These are phyloP conservation scores for Uronychia setigera DNA, from an alignment of 73 alveolate genomes.

Conservation along the genomic window DNA sequence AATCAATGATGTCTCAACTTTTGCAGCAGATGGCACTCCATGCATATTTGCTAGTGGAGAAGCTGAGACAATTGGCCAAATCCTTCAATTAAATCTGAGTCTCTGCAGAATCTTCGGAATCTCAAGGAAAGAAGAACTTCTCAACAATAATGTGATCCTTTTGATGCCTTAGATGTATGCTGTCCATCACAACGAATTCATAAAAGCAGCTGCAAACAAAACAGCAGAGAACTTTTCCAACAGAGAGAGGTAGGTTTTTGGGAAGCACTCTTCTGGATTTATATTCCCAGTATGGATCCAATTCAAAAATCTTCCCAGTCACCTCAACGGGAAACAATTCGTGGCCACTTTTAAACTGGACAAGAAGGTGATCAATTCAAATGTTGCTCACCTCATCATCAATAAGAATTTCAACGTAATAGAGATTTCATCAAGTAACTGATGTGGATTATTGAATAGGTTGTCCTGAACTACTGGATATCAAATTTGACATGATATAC, in stretches of 20 bases:
- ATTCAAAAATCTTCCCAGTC: constrained; percentile 4
- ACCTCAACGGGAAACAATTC: neutral
- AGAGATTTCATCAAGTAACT: neutral
- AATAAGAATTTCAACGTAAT: constrained; percentile 13
- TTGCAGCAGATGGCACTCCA: constrained; percentile 58
- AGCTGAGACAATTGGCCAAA: constrained; percentile 32
- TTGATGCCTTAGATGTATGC: constrained; percentile 54
- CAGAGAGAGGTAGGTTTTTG: constrained; percentile 50
- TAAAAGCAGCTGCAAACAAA: constrained; percentile 27
- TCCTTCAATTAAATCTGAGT: constrained; percentile 40
- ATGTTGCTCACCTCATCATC: constrained; percentile 35
- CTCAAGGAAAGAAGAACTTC: constrained; percentile 33
- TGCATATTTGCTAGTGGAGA: constrained; percentile 48
- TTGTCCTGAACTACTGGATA: constrained; percentile 23
- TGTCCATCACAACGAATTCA: constrained; percentile 25
- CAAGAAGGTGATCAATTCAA: constrained; percentile 31
- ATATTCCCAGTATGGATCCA: constrained; percentile 59
- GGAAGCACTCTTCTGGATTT: constrained; percentile 45
- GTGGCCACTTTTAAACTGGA: constrained; percentile 11
- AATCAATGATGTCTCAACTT: constrained; percentile 13
- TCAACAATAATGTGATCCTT: constrained; percentile 32
- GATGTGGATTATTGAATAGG: constrained; percentile 9
- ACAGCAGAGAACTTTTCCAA: constrained; percentile 31
- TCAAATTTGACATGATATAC: constrained; percentile 11
- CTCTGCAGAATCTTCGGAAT: constrained; percentile 44